Evolutionary conservation across 148 eudicot species (phyloP).

Genomic region (Rhododendron williamsianum): DNA sequence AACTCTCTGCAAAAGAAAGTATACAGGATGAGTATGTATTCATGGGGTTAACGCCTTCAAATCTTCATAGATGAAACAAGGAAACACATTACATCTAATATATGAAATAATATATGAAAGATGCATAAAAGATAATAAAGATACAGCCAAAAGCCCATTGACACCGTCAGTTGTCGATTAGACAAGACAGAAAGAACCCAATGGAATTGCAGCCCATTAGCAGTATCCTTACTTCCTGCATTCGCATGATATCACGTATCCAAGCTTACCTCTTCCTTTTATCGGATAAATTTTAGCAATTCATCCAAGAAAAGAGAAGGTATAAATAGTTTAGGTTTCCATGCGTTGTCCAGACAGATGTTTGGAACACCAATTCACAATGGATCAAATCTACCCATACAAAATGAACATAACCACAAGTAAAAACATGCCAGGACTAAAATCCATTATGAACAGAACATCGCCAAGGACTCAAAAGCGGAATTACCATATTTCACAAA

Average conservation of each 20-base stretch:
- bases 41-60: not conserved
- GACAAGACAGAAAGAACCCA: not conserved
- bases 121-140: not conserved
- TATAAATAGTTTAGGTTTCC: not conserved
- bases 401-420: not conserved
- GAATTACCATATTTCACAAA: not conserved
- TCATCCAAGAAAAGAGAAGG: not conserved
- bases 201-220: not conserved
- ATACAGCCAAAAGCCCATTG: not conserved
- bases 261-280: not conserved
- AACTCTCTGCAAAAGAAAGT: constrained; percentile 46
- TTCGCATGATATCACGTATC: not conserved
- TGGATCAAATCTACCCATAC: not conserved
- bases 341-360: not conserved
- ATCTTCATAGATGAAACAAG: not conserved
- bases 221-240: not conserved
- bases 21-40: not conserved
- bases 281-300: not conserved
- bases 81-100: not conserved
- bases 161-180: not conserved
- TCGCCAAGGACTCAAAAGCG: not conserved
- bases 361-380: not conserved
- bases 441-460: not conserved
- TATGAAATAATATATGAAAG: not conserved
- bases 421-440: not conserved